phyloP scores from a whole-genome alignment of 2,329 filamentous ascomycete species.

The Cytospora schulzeri region DNA sequence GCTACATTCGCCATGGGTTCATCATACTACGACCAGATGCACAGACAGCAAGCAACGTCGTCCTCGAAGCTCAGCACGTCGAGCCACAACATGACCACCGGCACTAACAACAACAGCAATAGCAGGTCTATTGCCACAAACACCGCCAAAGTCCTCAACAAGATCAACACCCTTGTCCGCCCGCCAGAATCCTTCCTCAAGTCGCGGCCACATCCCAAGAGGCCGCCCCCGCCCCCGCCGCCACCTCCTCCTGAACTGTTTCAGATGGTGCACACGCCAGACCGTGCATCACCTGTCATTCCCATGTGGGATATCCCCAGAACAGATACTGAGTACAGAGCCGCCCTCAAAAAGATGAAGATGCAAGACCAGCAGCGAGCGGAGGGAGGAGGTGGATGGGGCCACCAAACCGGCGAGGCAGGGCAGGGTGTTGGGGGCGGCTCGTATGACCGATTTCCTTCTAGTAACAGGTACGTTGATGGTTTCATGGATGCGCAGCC shows the following conservation, averaged over 20 bases:
- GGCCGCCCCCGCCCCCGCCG: not conserved
- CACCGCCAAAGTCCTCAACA: slow-evolving; percentile 15
- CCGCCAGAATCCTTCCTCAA: slow-evolving; percentile 5
- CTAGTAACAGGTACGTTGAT: not conserved
- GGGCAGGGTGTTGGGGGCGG: not conserved
- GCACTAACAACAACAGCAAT: slow-evolving; percentile 1
- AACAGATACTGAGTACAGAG: slow-evolving; percentile 22
- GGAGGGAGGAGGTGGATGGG: not conserved
- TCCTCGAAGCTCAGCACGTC: slow-evolving; percentile 6
- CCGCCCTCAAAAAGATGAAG: slow-evolving; percentile 12
- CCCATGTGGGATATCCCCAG: slow-evolving; percentile 7
- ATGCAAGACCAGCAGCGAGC: not conserved
- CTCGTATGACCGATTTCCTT: not conserved
- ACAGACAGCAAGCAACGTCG: not conserved
- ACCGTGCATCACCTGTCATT: slow-evolving; percentile 6
- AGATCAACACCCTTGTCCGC: slow-evolving; percentile 16
- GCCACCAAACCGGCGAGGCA: not conserved
- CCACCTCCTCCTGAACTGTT: slow-evolving; percentile 1
- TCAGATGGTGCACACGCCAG: slow-evolving; percentile 21
- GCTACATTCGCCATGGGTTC: not conserved
- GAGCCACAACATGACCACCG: slow-evolving; percentile 1
- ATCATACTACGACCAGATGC: slow-evolving; percentile 18
- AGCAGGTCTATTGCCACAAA: slow-evolving; percentile 3
- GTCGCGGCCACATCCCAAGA: slow-evolving; percentile 5
- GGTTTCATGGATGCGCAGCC: no score